Conservation (phyloP, 108 stramenopile genomes). For the Fragilaria crotonensis region DNA sequence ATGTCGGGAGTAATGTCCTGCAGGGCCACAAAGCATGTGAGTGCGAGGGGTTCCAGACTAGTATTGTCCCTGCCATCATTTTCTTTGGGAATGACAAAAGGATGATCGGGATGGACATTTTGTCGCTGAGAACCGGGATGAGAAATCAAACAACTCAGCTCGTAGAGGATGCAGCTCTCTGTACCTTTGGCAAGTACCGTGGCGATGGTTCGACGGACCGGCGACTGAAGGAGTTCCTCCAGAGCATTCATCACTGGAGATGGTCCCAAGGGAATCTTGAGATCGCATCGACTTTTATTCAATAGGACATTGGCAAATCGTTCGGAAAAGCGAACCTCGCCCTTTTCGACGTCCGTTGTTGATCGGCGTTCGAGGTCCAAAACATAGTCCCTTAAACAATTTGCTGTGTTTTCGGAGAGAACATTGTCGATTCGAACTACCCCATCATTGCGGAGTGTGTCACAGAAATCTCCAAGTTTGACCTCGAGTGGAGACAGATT, state of each 20-base stretch:
- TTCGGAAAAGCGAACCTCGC: conserved; percentile 28
- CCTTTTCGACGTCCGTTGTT: conserved; percentile 30
- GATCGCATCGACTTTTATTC: conserved; percentile 67
- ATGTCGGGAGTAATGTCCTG: conserved; percentile 40
- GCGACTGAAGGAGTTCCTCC: conserved; percentile 29
- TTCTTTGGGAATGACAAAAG: not conserved
- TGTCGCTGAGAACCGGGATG: conserved; percentile 40
- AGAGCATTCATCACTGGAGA: conserved; percentile 27
- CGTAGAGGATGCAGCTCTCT: conserved; percentile 14
- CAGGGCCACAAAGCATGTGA: conserved; percentile 48
- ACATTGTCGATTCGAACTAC: conserved; percentile 75
- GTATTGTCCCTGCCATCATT: conserved; percentile 5
- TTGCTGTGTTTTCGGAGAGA: conserved; percentile 33
- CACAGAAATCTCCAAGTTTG: no score
- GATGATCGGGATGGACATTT: conserved; percentile 50
- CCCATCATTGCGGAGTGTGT: no score
- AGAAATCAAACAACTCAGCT: conserved; percentile 37
- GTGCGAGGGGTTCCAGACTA: conserved; percentile 20
- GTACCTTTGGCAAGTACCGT: conserved; percentile 18
- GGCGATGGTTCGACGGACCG: conserved; percentile 42
- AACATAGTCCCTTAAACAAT: conserved; percentile 43
- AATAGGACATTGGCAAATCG: conserved; percentile 80
- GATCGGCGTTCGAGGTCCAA: conserved; percentile 30
- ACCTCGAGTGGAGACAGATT: not conserved
- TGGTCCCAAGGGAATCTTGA: conserved; percentile 52